A percentile compares a stretch with the other conserved stretches of the same genome.
These are phyloP conservation scores for Aspergillus tubingensis DNA, from an alignment of 2,329 filamentous ascomycete genomes.

Conservation along the genomic window DNA sequence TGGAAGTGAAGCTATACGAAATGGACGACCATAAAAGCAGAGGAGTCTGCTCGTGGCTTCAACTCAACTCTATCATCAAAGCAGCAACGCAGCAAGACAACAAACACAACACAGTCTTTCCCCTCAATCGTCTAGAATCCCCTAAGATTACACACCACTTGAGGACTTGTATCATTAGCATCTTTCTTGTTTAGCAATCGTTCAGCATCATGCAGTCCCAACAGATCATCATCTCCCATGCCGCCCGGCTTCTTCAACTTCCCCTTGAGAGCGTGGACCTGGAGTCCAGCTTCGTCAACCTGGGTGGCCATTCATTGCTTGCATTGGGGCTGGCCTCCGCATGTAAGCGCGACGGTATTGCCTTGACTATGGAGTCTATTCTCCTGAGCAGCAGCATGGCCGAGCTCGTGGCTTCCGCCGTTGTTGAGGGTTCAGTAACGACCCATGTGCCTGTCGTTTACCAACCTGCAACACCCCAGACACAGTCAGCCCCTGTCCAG, in stretches of 20 bases:
- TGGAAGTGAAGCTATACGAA: too few relatives aligned
- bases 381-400: not conserved
- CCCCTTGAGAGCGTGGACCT: not conserved
- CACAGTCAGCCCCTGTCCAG: not conserved
- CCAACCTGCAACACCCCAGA: not conserved
- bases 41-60: too few relatives aligned
- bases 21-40: too few relatives aligned
- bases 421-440: not conserved
- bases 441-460: not conserved
- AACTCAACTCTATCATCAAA: too few relatives aligned
- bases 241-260: not conserved
- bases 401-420: not conserved
- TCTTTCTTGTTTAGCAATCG: not conserved
- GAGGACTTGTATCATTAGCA: not conserved
- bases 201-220: not conserved
- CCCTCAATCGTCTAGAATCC: too few relatives aligned
- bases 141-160: too few relatives aligned
- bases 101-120: too few relatives aligned
- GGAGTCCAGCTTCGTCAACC: not conserved
- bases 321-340: conserved; percentile 1
- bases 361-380: not conserved
- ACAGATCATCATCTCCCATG: not conserved
- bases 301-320: not conserved
- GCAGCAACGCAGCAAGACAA: too few relatives aligned
- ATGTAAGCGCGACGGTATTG: not conserved